A percentile compares a stretch with the other conserved stretches of the same genome.
Evolutionary conservation across 805 yeast species (phyloP).

Genomic region (Pichia cabralensis): DNA sequence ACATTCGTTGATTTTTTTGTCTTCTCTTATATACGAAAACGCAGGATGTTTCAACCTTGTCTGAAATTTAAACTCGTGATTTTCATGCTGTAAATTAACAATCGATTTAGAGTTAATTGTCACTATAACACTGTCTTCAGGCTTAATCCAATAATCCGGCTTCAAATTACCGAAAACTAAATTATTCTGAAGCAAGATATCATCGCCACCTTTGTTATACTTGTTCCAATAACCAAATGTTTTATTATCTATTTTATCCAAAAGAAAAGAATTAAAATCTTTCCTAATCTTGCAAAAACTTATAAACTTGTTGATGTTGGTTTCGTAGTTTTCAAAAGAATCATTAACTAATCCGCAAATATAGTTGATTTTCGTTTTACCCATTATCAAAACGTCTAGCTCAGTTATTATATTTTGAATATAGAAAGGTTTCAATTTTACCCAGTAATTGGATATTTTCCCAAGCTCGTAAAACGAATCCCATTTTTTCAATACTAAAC

Average conservation of each 20-base stretch:
- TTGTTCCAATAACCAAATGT: conserved; percentile 55
- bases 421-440: conserved; percentile 88
- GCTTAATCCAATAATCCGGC: conserved; percentile 75
- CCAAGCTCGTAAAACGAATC: conserved; percentile 49
- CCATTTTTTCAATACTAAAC: conserved; percentile 65
- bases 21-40: conserved; percentile 63
- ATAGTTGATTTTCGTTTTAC: conserved; percentile 31
- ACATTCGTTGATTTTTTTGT: conserved; percentile 51
- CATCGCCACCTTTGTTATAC: conserved; percentile 3
- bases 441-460: conserved; percentile 57
- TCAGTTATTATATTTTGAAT: conserved; percentile 79
- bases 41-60: conserved; percentile 69
- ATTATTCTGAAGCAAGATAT: conserved; percentile 5
- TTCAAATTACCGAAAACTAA: conserved; percentile 46
- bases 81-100: conserved; percentile 28
- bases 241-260: conserved; percentile 39
- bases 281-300: conserved; percentile 78
- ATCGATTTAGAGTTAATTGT: conserved; percentile 79
- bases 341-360: conserved; percentile 6
- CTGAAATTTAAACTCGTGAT: conserved; percentile 54
- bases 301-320: too few species aligned
- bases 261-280: conserved; percentile 49
- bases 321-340: too few species aligned
- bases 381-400: conserved; percentile 70
- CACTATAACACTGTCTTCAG: conserved; percentile 64